phyloP scores from a whole-genome alignment of 1,284 basidiomycete genomes.

The Pyrrhoderma lamaoense region DNA sequence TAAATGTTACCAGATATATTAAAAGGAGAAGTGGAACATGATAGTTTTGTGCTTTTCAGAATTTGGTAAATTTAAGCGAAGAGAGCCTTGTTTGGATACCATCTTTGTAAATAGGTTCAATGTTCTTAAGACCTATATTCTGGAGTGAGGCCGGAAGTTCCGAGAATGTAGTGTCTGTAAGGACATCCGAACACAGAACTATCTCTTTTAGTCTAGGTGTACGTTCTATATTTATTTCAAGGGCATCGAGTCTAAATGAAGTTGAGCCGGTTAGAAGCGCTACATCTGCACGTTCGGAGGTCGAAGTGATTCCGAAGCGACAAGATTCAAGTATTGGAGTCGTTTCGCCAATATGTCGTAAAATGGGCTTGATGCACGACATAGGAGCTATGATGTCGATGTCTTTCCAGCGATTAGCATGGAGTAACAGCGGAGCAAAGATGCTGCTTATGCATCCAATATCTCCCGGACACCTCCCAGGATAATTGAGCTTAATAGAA shows the following conservation, averaged over 20 bases:
- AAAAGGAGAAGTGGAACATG: no score
- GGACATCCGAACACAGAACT: background rate
- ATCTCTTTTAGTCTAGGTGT: background rate
- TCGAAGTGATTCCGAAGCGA: conserved; percentile 2
- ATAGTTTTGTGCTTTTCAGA: no score
- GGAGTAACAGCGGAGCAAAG: background rate
- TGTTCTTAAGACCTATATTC: background rate
- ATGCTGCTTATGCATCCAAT: background rate
- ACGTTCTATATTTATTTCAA: background rate
- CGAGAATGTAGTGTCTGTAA: conserved; percentile 1
- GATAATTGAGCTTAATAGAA: conserved; percentile 2
- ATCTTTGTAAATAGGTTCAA: background rate
- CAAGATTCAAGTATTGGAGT: conserved; percentile 4
- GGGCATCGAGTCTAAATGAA: background rate
- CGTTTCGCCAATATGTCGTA: background rate
- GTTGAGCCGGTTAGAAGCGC: background rate
- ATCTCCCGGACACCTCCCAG: conserved; percentile 4
- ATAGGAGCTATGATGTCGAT: conserved; percentile 6
- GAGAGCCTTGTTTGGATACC: no score
- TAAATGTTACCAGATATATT: no score
- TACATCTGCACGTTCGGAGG: conserved; percentile 2
- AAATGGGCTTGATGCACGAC: conserved; percentile 5
- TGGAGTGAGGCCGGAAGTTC: conserved; percentile 2
- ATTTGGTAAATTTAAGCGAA: no score
- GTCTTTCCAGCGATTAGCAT: background rate